Percentiles rank a stretch among this genome's conserved stretches.
Evolutionary conservation across 495 filamentous ascomycete species (phyloP).

Genomic region (Penicillium canescens): DNA sequence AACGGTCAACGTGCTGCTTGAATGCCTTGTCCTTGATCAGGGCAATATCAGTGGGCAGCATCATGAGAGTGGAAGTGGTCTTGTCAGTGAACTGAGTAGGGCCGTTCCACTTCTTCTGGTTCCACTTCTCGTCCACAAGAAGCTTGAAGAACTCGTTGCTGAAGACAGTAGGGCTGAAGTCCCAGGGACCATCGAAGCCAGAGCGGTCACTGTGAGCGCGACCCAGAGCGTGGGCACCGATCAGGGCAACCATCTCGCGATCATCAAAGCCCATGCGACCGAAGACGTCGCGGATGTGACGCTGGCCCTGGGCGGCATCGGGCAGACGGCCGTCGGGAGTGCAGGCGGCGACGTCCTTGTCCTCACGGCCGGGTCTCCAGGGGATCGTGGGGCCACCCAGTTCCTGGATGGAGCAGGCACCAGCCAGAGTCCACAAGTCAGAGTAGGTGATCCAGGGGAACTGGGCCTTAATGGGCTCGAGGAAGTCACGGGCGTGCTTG

Average conservation of each 20-base stretch:
- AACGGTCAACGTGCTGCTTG: conserved; percentile 80
- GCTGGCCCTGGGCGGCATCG: conserved; percentile 76
- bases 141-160: conserved; percentile 94
- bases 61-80: conserved; percentile 86
- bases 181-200: conserved; percentile 93
- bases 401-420: conserved; percentile 88
- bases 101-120: conserved; percentile 90
- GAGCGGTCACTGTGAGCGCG: conserved; percentile 88
- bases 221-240: conserved; percentile 89
- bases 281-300: conserved; percentile 91
- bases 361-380: conserved; percentile 84
- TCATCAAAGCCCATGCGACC: conserved; percentile 98
- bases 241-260: conserved; percentile 90
- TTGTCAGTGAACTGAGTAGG: conserved; percentile 84
- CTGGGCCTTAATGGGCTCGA: conserved; percentile 84
- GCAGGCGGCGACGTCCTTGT: conserved; percentile 81
- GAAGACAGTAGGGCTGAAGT: conserved; percentile 90
- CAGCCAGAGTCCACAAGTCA: conserved; percentile 92
- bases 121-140: conserved; percentile 90
- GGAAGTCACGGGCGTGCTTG: conserved; percentile 84
- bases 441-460: conserved; percentile 97
- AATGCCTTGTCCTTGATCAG: conserved; percentile 88
- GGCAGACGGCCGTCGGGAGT: conserved; percentile 96
- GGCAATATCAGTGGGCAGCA: conserved; percentile 91
- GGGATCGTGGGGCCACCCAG: conserved; percentile 87